A percentile compares a stretch with the other conserved stretches of the same genome.
phyloP scores from a whole-genome alignment of 2,329 filamentous ascomycete genomes.

The Aspergillus novofumigatus region DNA sequence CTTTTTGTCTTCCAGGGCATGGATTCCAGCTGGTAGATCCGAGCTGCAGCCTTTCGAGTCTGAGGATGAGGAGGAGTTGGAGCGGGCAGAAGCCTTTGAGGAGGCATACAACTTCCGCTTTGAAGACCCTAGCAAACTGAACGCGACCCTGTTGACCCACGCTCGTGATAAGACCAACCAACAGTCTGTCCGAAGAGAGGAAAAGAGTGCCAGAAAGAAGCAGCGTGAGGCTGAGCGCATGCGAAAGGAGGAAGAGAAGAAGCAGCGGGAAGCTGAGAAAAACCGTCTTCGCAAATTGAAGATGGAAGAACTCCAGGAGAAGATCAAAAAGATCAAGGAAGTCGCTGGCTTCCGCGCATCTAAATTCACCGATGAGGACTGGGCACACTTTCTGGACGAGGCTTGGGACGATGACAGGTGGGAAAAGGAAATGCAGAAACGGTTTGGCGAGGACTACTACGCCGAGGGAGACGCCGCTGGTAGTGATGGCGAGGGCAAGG shows the following conservation, averaged over 20 bases:
- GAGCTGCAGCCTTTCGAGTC: constrained; percentile 83
- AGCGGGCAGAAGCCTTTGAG: constrained; percentile 80
- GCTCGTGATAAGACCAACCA: constrained; percentile 78
- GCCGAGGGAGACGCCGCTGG: constrained; percentile 57
- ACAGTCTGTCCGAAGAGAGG: constrained; percentile 81
- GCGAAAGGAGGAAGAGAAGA: constrained; percentile 73
- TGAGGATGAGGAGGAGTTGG: constrained; percentile 75
- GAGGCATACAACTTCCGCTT: constrained; percentile 94
- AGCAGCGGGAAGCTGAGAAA: constrained; percentile 71
- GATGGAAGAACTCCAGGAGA: constrained; percentile 83
- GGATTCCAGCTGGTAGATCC: constrained; percentile 66
- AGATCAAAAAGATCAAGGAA: constrained; percentile 81
- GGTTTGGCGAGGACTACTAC: constrained; percentile 91
- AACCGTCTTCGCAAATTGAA: constrained; percentile 81
- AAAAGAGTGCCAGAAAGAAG: constrained; percentile 70
- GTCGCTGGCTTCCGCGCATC: constrained; percentile 75
- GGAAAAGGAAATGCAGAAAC: constrained; percentile 83
- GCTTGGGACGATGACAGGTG: constrained; percentile 86
- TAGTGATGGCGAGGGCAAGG: constrained; percentile 40
- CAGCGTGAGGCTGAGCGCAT: constrained; percentile 73
- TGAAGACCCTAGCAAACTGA: constrained; percentile 82
- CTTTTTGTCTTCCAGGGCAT: constrained; percentile 87
- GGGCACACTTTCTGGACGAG: constrained; percentile 77
- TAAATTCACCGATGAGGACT: constrained; percentile 68
- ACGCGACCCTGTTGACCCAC: constrained; percentile 83